A percentile compares a stretch with the other conserved stretches of the same genome.
Evolutionary conservation across 768 basidiomycete species (phyloP).

Genomic region (Hortiboletus flavorubellus): DNA sequence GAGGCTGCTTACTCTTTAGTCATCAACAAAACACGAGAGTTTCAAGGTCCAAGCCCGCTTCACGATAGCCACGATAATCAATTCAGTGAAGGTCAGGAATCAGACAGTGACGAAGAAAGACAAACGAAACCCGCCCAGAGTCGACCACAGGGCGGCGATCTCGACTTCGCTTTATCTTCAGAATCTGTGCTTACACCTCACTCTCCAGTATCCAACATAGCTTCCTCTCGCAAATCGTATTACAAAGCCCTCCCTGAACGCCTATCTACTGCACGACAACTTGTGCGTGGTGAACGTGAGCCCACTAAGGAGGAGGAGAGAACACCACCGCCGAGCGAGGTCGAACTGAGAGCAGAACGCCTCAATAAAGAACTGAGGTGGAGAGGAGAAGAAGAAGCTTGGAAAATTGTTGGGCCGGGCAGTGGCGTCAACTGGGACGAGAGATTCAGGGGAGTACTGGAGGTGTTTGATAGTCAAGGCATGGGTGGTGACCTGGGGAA

Average conservation of each 20-base stretch:
- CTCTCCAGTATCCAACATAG: slow-evolving; percentile 54
- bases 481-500: background rate
- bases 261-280: slow-evolving; percentile 68
- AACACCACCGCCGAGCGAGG: slow-evolving; percentile 82
- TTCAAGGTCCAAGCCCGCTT: slow-evolving; percentile 37
- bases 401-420: slow-evolving; percentile 69
- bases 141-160: slow-evolving; percentile 44
- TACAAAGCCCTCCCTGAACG: slow-evolving; percentile 67
- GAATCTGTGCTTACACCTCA: slow-evolving; percentile 73
- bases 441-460: slow-evolving; percentile 57
- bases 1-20: slow-evolving; percentile 80
- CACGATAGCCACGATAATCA: slow-evolving; percentile 20
- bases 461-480: slow-evolving; percentile 53
- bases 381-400: slow-evolving; percentile 76
- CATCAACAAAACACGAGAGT: slow-evolving; percentile 55
- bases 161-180: slow-evolving; percentile 67
- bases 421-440: slow-evolving; percentile 73
- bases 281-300: slow-evolving; percentile 71
- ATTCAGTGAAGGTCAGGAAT: slow-evolving; percentile 6
- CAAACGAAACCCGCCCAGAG: background rate
- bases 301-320: slow-evolving; percentile 81
- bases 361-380: slow-evolving; percentile 87
- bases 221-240: slow-evolving; percentile 70
- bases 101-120: slow-evolving; percentile 2
- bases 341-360: slow-evolving; percentile 83